A percentile compares a stretch with the other conserved stretches of the same genome.
Conservation (phyloP, 1,284 basidiomycete genomes). For the Naganishia sp. region DNA sequence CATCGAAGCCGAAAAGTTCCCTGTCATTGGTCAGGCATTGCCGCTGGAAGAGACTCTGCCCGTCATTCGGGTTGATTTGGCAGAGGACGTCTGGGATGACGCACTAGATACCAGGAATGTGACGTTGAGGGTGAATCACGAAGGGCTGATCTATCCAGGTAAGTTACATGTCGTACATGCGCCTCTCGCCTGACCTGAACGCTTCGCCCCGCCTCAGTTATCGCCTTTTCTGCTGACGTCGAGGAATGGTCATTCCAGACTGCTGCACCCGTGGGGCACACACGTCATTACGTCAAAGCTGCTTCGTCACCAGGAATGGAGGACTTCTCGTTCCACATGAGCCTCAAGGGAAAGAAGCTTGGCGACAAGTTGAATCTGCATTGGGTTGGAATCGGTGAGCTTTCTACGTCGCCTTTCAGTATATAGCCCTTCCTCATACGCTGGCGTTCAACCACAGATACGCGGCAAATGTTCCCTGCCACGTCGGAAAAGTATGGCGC, state of each 20-base stretch:
- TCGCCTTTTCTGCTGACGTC: constrained; percentile 91
- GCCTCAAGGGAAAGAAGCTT: constrained; percentile 35
- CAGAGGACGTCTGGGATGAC: constrained; percentile 61
- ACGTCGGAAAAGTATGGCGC: constrained; percentile 45
- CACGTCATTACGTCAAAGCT: constrained; percentile 86
- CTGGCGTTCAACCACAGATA: constrained; percentile 36
- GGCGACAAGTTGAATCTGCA: constrained; percentile 42
- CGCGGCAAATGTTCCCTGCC: constrained; percentile 52
- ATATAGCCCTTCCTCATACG: background rate
- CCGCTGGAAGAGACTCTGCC: constrained; percentile 65
- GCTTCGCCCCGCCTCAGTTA: constrained; percentile 55
- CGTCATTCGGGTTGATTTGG: constrained; percentile 70
- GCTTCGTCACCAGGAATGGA: constrained; percentile 45
- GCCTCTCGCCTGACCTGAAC: background rate
- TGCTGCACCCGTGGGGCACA: constrained; percentile 68
- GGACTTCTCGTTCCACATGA: constrained; percentile 44
- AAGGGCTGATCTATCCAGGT: constrained; percentile 85
- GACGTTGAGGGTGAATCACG: constrained; percentile 73
- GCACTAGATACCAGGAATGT: constrained; percentile 66
- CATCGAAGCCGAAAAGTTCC: constrained; percentile 48
- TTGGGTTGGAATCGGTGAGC: constrained; percentile 51
- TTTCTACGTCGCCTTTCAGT: background rate
- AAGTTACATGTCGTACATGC: background rate
- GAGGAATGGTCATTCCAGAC: constrained; percentile 79
- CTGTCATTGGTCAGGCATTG: constrained; percentile 24